Percentiles rank a stretch among this genome's conserved stretches.
Conservation (phyloP, 495 filamentous ascomycete genomes). For the Hypoxylon subgilvum region DNA sequence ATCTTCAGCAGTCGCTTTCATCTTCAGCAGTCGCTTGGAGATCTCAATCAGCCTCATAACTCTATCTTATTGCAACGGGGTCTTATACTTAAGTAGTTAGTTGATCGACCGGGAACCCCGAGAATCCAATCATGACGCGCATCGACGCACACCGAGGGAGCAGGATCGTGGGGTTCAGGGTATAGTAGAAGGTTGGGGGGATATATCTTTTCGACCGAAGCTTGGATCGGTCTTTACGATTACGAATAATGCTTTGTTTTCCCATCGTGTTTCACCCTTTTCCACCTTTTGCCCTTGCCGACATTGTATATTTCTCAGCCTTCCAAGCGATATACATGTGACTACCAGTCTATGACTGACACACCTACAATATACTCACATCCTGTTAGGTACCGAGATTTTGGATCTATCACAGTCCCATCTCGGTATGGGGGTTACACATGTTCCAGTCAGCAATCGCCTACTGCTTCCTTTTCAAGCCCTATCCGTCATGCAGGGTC, state of each 20-base stretch:
- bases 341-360: neutral
- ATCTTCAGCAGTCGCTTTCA: conserved; percentile 4
- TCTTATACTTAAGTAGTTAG: conserved; percentile 15
- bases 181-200: neutral
- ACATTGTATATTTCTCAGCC: neutral
- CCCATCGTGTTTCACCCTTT: too few species aligned
- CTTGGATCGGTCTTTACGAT: neutral
- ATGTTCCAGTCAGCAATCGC: conserved; percentile 21
- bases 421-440: conserved; percentile 29
- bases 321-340: neutral
- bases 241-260: too few species aligned
- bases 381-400: conserved; percentile 20
- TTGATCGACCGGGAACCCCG: conserved; percentile 28
- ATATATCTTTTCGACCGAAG: conserved; percentile 20
- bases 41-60: conserved; percentile 19
- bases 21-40: neutral
- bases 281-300: too few species aligned
- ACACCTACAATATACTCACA: neutral
- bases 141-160: conserved; percentile 9
- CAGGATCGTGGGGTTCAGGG: neutral
- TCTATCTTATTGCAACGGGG: neutral
- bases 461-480: conserved; percentile 33
- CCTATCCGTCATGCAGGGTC: conserved; percentile 16
- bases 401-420: conserved; percentile 20
- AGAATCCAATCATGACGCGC: conserved; percentile 22